phyloP scores from a whole-genome alignment of 1,284 basidiomycete genomes.

The Marasmius fiardii region DNA sequence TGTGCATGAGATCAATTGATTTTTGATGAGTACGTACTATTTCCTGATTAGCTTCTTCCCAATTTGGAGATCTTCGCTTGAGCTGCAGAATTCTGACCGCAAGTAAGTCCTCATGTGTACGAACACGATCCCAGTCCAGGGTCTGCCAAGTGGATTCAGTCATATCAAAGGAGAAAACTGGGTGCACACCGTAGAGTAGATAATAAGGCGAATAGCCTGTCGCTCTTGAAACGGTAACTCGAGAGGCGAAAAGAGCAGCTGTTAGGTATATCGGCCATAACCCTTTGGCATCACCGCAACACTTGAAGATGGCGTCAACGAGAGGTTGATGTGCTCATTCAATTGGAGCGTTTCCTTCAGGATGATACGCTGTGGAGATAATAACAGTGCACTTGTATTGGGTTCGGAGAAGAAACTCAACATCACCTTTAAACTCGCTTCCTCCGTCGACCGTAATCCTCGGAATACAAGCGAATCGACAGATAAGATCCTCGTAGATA shows the following conservation, averaged over 20 bases:
- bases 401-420: constrained; percentile 13
- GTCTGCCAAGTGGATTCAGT: constrained; percentile 16
- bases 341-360: constrained; percentile 26
- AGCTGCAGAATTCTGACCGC: constrained; percentile 7
- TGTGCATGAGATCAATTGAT: not conserved
- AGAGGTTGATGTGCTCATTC: constrained; percentile 26
- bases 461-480: constrained; percentile 22
- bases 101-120: constrained; percentile 13
- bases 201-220: constrained; percentile 16
- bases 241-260: constrained; percentile 14
- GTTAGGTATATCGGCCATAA: constrained; percentile 14
- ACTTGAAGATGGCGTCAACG: constrained; percentile 19
- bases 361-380: constrained; percentile 26
- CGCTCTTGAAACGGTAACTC: constrained; percentile 13
- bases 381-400: constrained; percentile 23
- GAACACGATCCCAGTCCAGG: constrained; percentile 5
- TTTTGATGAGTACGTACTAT: not conserved
- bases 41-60: not conserved
- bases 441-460: constrained; percentile 26
- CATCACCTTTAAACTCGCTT: constrained; percentile 24
- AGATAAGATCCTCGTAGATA: constrained; percentile 27
- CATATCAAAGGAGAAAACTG: constrained; percentile 18
- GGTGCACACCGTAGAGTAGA: constrained; percentile 13
- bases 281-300: constrained; percentile 15
- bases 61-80: not conserved